These are phyloP conservation scores for Aspergillus luchuensis DNA, from an alignment of 2,329 filamentous ascomycete genomes.

Conservation along the genomic window DNA sequence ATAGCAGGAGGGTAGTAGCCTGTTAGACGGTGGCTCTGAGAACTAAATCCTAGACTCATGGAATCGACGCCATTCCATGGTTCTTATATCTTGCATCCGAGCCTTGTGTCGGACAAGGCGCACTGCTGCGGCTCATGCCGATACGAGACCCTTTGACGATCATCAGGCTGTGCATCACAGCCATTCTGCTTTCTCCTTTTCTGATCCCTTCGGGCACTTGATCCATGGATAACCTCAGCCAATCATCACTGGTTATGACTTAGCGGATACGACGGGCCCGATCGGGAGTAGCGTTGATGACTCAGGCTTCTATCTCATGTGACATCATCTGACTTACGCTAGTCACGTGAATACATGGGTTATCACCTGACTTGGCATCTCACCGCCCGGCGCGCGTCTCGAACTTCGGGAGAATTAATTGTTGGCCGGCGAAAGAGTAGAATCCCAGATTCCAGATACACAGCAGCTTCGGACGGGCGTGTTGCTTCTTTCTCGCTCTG, in stretches of 20 bases:
- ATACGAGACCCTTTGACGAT: not conserved
- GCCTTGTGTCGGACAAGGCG: not conserved
- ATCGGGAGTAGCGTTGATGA: not conserved
- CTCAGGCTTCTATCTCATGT: not conserved
- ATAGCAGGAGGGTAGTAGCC: not conserved
- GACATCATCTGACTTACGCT: not conserved
- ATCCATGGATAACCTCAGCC: not conserved
- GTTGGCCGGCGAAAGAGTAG: slow-evolving; percentile 1
- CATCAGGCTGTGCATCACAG: not conserved
- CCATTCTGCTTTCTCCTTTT: not conserved
- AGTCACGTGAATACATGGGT: not conserved
- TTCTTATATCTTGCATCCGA: not conserved
- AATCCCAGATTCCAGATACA: slow-evolving; percentile 1
- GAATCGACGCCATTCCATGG: not conserved
- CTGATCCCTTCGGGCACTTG: no score
- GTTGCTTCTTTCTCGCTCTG: not conserved
- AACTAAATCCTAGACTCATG: not conserved
- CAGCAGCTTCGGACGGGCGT: not conserved
- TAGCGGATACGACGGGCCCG: not conserved
- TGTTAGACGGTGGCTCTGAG: not conserved
- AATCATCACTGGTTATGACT: not conserved
- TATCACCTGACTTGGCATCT: slow-evolving; percentile 11
- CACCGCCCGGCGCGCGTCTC: slow-evolving; percentile 20
- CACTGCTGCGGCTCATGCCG: not conserved
- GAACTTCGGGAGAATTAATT: no score